These are phyloP conservation scores for Marasmius tenuissimus DNA, from an alignment of 1,284 basidiomycete species.

Conservation along the genomic window DNA sequence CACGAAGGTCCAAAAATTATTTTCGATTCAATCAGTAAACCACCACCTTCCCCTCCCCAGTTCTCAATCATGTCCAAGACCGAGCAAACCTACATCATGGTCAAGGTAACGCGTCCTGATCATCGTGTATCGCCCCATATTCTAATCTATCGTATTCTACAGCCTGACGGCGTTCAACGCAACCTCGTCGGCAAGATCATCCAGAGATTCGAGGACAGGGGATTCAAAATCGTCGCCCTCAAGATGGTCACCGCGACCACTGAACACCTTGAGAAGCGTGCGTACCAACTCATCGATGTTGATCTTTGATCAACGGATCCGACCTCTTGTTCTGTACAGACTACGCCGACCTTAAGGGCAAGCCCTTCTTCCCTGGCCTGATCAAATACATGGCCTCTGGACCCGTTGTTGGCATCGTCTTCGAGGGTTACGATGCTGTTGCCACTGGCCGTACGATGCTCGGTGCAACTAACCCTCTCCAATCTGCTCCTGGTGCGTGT, in stretches of 20 bases:
- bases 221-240: slow-evolving; percentile 91
- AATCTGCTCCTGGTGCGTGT: slow-evolving; percentile 75
- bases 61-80: slow-evolving; percentile 52
- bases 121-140: not conserved
- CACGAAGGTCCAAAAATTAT: slow-evolving; percentile 18
- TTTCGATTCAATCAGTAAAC: slow-evolving; percentile 21
- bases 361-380: slow-evolving; percentile 91
- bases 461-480: slow-evolving; percentile 95
- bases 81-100: slow-evolving; percentile 89
- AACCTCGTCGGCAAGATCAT: slow-evolving; percentile 94
- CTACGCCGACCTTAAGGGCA: slow-evolving; percentile 90
- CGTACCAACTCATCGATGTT: slow-evolving; percentile 20
- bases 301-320: slow-evolving; percentile 15
- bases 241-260: slow-evolving; percentile 79
- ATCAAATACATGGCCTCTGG: slow-evolving; percentile 95
- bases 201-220: slow-evolving; percentile 90
- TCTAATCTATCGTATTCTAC: slow-evolving; percentile 14
- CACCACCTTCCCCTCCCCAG: slow-evolving; percentile 30
- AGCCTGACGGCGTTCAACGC: slow-evolving; percentile 98
- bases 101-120: slow-evolving; percentile 58
- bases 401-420: slow-evolving; percentile 96
- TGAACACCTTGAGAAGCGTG: slow-evolving; percentile 86
- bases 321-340: slow-evolving; percentile 48
- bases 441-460: slow-evolving; percentile 96
- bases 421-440: slow-evolving; percentile 95